These are phyloP conservation scores for Hypoxylon rickii DNA, from an alignment of 495 filamentous ascomycete genomes.

Conservation along the genomic window DNA sequence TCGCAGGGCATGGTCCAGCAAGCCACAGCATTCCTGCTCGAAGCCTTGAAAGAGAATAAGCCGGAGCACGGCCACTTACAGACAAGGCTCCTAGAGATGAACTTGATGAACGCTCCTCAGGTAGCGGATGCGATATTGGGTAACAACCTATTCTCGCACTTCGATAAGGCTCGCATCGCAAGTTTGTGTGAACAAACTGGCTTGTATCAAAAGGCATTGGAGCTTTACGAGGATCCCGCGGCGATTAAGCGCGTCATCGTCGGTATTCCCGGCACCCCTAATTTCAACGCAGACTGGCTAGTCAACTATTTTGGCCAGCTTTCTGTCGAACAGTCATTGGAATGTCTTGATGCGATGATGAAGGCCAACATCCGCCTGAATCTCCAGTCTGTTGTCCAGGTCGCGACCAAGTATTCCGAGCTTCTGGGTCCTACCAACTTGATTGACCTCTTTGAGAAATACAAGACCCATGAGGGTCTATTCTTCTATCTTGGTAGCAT, in stretches of 20 bases:
- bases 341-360: conserved; percentile 95
- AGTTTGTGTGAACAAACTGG: conserved; percentile 90
- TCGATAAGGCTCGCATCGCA: conserved; percentile 85
- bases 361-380: conserved; percentile 95
- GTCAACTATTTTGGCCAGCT: conserved; percentile 90
- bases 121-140: conserved; percentile 96
- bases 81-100: conserved; percentile 97
- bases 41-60: conserved; percentile 90
- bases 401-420: conserved; percentile 97
- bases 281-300: conserved; percentile 86
- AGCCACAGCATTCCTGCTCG: conserved; percentile 94
- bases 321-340: conserved; percentile 91
- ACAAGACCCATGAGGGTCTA: conserved; percentile 92
- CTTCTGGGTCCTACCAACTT: conserved; percentile 86
- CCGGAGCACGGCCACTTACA: conserved; percentile 93
- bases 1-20: conserved; percentile 97
- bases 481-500: conserved; percentile 98
- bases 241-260: conserved; percentile 87
- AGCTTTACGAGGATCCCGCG: conserved; percentile 88
- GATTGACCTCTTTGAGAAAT: conserved; percentile 95
- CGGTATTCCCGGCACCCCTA: conserved; percentile 78
- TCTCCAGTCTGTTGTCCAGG: conserved; percentile 88
- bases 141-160: conserved; percentile 97
- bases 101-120: conserved; percentile 91
- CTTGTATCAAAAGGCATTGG: conserved; percentile 83